Evolutionary conservation across 2,329 filamentous ascomycete species (phyloP), one percentile per base, ranked within the genome.

Genomic region (Penicillium brasilianum): DNA sequence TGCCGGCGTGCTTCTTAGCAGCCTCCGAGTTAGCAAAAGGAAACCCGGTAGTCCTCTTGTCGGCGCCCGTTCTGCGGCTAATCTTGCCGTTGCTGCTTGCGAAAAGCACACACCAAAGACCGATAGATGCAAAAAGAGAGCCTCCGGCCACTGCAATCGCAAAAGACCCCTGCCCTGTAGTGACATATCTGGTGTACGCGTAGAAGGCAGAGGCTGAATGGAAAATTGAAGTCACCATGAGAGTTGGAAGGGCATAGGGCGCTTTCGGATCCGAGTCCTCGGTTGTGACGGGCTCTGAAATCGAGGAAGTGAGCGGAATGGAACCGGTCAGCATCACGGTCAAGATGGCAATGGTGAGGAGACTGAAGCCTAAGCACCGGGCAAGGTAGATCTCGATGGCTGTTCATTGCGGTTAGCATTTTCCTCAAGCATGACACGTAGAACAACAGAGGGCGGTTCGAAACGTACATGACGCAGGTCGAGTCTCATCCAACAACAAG

Each of bases 361-460:
- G 83, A 32, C 87, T 80, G 59, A 93, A 80, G 64, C 89, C 91
- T 1, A 92, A 83, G 30, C 84, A 86, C 44, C 90, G 89, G 55
- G 87, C 87, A 74, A 93, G 88, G 82, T 94, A 94, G 58, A 85
- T 78, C 76, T 93, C 90, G 34, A 92, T 81, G 25, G 78, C 87
- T 86, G 66, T 43, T 16, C 46, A 30, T 58, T 50, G 65, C 55
- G 60, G 61, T 61, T 61, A 63, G 63, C 54, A 59, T n/a, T 30
- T 10, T 32, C 22, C 51, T 4, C 4, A 41, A 13, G 32, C n/a
- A n/a, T n/a, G n/a, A n/a, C n/a, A n/a, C n/a, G n/a, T n/a, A n/a
- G n/a, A n/a, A n/a, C n/a, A n/a, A n/a, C n/a, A n/a, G n/a, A n/a
- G n/a, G n/a, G n/a, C n/a, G n/a, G n/a, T n/a, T n/a, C 16, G 20